A percentile compares a stretch with the other conserved stretches of the same genome.
Conservation (phyloP, 163 green algal genomes). For the Chlamydomonas reinhardtii region DNA sequence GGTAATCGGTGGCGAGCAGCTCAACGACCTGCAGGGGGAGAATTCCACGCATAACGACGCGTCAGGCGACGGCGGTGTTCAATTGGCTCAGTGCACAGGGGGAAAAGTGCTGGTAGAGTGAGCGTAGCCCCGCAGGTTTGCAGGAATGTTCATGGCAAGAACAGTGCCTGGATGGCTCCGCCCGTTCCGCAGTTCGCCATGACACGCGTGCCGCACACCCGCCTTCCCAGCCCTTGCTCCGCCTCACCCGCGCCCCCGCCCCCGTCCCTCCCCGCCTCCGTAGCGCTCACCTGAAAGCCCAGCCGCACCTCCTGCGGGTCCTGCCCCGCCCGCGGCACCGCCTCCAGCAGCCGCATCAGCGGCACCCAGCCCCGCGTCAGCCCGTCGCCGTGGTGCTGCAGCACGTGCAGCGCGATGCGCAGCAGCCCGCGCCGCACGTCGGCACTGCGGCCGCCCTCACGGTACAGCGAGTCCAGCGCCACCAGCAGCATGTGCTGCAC, state of each 20-base stretch:
- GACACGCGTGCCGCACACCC: too few species aligned
- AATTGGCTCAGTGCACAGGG: too few species aligned
- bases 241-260: too few species aligned
- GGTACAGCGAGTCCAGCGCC: slow-evolving; percentile 80
- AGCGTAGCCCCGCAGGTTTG: too few species aligned
- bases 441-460: slow-evolving; percentile 58
- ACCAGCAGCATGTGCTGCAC: slow-evolving; percentile 88
- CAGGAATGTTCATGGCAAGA: too few species aligned
- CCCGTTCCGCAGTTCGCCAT: too few species aligned
- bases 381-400: slow-evolving; percentile 84
- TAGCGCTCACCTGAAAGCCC: slow-evolving; percentile 29
- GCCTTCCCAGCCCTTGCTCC: neutral
- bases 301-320: slow-evolving; percentile 37
- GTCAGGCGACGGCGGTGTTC: too few species aligned
- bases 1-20: slow-evolving; percentile 47
- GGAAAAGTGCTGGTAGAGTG: too few species aligned
- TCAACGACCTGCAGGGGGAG: slow-evolving; percentile 21
- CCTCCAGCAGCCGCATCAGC: slow-evolving; percentile 66
- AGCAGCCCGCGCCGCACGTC: slow-evolving; percentile 84
- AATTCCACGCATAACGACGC: too few species aligned
- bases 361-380: slow-evolving; percentile 82
- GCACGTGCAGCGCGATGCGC: slow-evolving; percentile 76
- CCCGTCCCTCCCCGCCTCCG: neutral
- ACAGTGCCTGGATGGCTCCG: too few species aligned
- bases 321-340: slow-evolving; percentile 15